A percentile compares a stretch with the other conserved stretches of the same genome.
Conservation (phyloP, 1,284 basidiomycete genomes). For the Apiotrichum sp. region DNA sequence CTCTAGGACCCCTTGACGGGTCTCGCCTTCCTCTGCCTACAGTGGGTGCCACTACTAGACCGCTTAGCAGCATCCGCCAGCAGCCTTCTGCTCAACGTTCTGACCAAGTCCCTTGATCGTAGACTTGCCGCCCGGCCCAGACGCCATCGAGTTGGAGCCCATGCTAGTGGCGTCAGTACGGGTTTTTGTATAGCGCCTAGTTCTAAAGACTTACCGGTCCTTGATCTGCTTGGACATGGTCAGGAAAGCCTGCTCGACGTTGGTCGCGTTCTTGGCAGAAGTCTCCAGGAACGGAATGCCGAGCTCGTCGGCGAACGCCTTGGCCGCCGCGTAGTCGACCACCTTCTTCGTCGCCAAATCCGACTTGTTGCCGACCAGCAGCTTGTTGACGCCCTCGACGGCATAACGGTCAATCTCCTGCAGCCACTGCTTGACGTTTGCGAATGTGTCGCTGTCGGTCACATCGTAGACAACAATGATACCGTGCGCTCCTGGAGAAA, state of each 20-base stretch:
- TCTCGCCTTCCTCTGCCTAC: background rate
- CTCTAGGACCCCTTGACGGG: constrained; percentile 6
- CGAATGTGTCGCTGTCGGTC: constrained; percentile 81
- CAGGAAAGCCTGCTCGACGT: constrained; percentile 99
- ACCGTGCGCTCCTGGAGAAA: constrained; percentile 68
- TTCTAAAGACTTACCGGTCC: constrained; percentile 55
- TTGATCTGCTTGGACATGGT: constrained; percentile 99
- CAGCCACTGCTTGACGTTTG: constrained; percentile 99
- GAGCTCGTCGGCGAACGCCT: constrained; percentile 96
- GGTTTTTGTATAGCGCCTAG: background rate
- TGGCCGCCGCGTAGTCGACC: constrained; percentile 93
- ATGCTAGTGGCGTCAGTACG: constrained; percentile 46
- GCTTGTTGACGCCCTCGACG: constrained; percentile 96
- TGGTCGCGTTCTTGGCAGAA: constrained; percentile 96
- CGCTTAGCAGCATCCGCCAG: constrained; percentile 66
- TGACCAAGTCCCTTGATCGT: constrained; percentile 59
- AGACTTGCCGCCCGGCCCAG: constrained; percentile 49
- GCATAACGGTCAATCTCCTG: constrained; percentile 99
- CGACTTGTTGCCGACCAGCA: constrained; percentile 96
- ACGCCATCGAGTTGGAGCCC: constrained; percentile 49
- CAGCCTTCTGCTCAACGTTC: constrained; percentile 65
- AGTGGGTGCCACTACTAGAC: too few relatives aligned
- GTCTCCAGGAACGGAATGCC: constrained; percentile 97
- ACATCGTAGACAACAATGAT: constrained; percentile 99
- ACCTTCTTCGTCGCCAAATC: constrained; percentile 98